Evolutionary conservation across 2,329 filamentous ascomycete genomes (phyloP).

Genomic region (Aspergillus sp.): DNA sequence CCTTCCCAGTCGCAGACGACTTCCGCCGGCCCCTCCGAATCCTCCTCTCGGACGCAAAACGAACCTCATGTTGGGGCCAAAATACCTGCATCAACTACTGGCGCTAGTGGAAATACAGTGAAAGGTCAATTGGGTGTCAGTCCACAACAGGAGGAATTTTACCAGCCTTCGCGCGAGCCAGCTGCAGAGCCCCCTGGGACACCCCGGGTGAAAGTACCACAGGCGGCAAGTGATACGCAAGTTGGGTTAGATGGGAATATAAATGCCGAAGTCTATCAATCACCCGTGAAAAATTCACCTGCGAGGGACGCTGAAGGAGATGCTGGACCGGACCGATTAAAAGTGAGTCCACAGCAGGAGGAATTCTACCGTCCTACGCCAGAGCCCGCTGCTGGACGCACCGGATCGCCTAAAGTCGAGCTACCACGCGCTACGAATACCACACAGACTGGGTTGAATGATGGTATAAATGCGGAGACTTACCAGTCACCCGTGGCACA

Average conservation of each 20-base stretch:
- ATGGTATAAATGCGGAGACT: constrained; percentile 22
- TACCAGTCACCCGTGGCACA: constrained; percentile 19
- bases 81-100: constrained; percentile 53
- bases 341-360: constrained; percentile 57
- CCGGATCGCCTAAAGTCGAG: constrained; percentile 49
- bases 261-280: constrained; percentile 58
- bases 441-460: constrained; percentile 43
- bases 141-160: constrained; percentile 60
- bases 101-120: constrained; percentile 35
- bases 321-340: constrained; percentile 27
- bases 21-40: constrained; percentile 26
- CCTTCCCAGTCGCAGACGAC: constrained; percentile 20
- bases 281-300: constrained; percentile 20
- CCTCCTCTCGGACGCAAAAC: constrained; percentile 41
- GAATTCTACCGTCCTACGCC: constrained; percentile 56
- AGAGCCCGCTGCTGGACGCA: constrained; percentile 48
- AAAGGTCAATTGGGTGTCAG: constrained; percentile 41
- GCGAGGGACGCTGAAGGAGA: not conserved
- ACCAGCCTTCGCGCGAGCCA: constrained; percentile 49
- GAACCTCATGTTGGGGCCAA: constrained; percentile 51
- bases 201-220: constrained; percentile 57
- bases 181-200: constrained; percentile 53
- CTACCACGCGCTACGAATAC: constrained; percentile 54
- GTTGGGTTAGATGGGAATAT: constrained; percentile 44
- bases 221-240: constrained; percentile 49